Evolutionary conservation across 176 grass and related monocot genomes (phyloP).

Genomic region (Otatea glauca): DNA sequence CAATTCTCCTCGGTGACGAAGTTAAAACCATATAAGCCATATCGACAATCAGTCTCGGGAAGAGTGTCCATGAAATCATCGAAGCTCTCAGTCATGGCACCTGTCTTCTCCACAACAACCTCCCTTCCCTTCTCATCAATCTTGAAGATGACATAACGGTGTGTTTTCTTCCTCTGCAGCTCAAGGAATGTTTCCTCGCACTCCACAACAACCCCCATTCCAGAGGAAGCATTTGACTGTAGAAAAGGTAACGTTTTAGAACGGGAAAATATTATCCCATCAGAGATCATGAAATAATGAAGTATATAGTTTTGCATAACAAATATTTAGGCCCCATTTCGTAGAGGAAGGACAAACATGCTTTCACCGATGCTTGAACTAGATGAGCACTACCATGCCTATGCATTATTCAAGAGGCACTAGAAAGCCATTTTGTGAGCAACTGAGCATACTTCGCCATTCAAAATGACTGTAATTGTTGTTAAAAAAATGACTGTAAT

Average conservation of each 20-base stretch:
- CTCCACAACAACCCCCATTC: conserved; percentile 30
- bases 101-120: conserved; percentile 45
- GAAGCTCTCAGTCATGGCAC: conserved; percentile 36
- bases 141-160: conserved; percentile 53
- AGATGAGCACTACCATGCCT: not conserved
- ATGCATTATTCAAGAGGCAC: not conserved
- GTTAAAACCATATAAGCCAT: no score
- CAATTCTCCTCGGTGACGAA: no score
- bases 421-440: not conserved
- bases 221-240: conserved; percentile 36
- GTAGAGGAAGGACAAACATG: not conserved
- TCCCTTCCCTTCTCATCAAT: conserved; percentile 59
- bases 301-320: not conserved
- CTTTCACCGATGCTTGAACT: not conserved
- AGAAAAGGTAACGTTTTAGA: not conserved
- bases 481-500: no score
- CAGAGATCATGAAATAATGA: not conserved
- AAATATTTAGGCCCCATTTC: not conserved
- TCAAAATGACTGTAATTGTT: no score
- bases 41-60: no score
- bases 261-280: not conserved
- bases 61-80: no score
- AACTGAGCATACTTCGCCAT: no score
- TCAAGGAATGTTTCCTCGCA: conserved; percentile 40
- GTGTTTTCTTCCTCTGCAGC: conserved; percentile 51